Base-by-base conservation (phyloP, 2,329 filamentous ascomycete genomes). In the Claviceps fusiformis region DNA sequence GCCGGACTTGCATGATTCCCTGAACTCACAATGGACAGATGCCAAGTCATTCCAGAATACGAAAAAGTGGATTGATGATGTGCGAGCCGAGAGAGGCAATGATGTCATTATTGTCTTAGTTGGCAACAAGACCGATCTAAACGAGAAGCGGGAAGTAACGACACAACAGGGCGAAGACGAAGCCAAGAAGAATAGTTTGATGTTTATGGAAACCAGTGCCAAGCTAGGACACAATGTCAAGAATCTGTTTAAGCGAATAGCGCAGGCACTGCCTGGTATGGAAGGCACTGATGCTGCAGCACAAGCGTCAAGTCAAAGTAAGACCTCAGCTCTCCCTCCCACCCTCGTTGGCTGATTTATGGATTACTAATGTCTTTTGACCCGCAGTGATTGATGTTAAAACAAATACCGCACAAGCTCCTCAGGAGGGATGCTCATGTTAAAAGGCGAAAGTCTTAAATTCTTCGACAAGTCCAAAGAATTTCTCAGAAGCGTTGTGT, bases 221-320 rank as follows among this genome's bases (percentile, higher is more conserved):
- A 98, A 98, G 79, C 79, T 95, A 13, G 91, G 95, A 45, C 90
- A 97, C 73, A 98, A 98, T 68, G 95, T 98, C 63, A 98, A 98
- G 79, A 88, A 86, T 62, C 77, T 98, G 56, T 98, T 98, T 76
- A 89, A 91, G 78, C 86, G 90, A 76, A 98, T 98, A 81, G 93
- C 95, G 45, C 93, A 98, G 73, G 93, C 95, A 43, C 76, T 98
- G 63, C 93, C 93, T 8, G 93, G 93, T 27, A 97, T 98, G 93
- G 93, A 98, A 71, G 90, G 89, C 15, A 85, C 90, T 62, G 87
- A 89, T 61, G 83, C 85, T 63, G 84, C 86, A 63, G 84, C 83
- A 57, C 85, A 88, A 70, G 79, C 80, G 48, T 77, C 79, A 10
- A 84, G 74, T 70, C 89, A 92, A 74, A 95, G 88, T 93, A 76